Evolutionary conservation across 2,329 filamentous ascomycete genomes (phyloP), one percentile per base, ranked within the genome.

Genomic region (Exophiala aquamarina): DNA sequence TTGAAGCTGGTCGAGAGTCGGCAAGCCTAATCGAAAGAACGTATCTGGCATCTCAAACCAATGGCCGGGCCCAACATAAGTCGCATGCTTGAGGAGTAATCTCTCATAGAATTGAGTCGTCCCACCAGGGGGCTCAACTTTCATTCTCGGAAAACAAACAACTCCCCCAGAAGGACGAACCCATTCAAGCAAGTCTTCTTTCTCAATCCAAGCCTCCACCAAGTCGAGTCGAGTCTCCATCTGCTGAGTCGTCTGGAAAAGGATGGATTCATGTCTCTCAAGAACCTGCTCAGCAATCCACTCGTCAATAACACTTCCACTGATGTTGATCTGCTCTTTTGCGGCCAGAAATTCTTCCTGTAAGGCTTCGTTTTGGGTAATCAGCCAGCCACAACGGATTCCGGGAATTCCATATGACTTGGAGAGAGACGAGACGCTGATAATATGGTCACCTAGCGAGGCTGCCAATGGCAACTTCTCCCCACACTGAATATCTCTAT

Each of bases 101-200:
- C 55, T 44, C 2, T 55, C 39, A 28, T 41, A 41, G 18, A 60
- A 59, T 14, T 49, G 47, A 14, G 33, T 35, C 5, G 32, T 28
- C 3, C 59, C 59, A 1, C 53, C 55, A 18, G 18, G 14, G 1
- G 58, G 56, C 32, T 57, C 52, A 4, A 53, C 39, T 20, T 56
- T 62, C 11, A 62, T 60, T 2, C 32, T 47, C 10, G 55, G 47
- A 26, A 63, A 62, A 29, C 57, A 58, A 20, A 61, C 53, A 5
- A 58, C 58, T 8, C 60, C 61, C 1, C 50, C 59, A 5, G 38
- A 36, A 5, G 61, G 60, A 19, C 43, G 44, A 8, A 57, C 46
- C 61, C 59, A 63, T 20, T 62, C 61, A 4, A 63, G 19, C 1
- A 55, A 14, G 2, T 61, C 55, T 21, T 63, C 60, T 5, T 48